These are phyloP conservation scores for Camptophora hylomeconis DNA, from an alignment of 2,329 filamentous ascomycete genomes.

Conservation along the genomic window DNA sequence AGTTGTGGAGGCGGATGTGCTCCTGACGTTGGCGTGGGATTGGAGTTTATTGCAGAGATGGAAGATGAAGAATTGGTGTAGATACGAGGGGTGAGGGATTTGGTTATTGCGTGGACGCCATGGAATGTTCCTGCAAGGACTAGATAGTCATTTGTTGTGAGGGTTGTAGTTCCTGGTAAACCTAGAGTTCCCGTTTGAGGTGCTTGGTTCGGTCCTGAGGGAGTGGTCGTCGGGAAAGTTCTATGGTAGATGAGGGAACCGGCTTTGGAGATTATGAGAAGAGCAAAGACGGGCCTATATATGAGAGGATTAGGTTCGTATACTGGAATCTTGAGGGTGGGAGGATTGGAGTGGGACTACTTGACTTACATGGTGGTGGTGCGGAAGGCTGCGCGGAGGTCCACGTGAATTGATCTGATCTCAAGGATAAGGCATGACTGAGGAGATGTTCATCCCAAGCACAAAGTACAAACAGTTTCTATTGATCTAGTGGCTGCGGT, in stretches of 20 bases:
- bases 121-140: conserved; percentile 96
- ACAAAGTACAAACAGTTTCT: too few relatives aligned
- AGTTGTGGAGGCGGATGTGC: conserved; percentile 19
- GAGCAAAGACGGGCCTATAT: conserved; percentile 80
- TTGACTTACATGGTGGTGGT: too few relatives aligned
- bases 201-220: conserved; percentile 60
- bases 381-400: too few relatives aligned
- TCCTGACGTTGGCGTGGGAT: conserved; percentile 17
- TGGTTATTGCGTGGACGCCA: conserved; percentile 58
- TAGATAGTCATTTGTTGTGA: conserved; percentile 91
- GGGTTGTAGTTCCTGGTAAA: conserved; percentile 56
- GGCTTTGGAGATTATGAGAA: conserved; percentile 98
- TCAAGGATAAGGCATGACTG: too few relatives aligned
- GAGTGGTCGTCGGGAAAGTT: conserved; percentile 46
- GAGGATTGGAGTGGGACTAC: too few relatives aligned
- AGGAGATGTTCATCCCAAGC: too few relatives aligned
- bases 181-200: conserved; percentile 14
- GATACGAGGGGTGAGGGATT: conserved; percentile 36
- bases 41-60: conserved; percentile 23
- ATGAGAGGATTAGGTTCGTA: too few relatives aligned
- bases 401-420: too few relatives aligned
- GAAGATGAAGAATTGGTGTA: conserved; percentile 21
- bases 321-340: too few relatives aligned
- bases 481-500: too few relatives aligned
- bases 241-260: conserved; percentile 93